phyloP scores from a whole-genome alignment of 148 eudicot genomes.

The Amaranthus hypochondriacus region DNA sequence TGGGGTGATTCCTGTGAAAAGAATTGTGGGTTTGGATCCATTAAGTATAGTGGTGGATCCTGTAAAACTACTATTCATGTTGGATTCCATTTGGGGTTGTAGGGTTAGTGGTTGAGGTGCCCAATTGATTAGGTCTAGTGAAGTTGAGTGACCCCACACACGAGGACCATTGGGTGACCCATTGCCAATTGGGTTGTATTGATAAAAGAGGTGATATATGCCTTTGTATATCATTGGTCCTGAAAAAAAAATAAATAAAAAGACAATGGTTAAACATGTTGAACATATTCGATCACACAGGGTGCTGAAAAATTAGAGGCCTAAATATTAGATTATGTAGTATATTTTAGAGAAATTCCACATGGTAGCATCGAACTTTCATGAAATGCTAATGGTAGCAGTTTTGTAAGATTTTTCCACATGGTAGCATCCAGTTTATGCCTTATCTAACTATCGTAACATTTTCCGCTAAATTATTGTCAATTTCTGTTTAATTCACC shows the following conservation, averaged over 20 bases:
- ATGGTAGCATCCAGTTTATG: too few relatives aligned
- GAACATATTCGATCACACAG: too few relatives aligned
- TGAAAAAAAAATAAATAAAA: constrained; percentile 20
- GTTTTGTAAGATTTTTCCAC: too few relatives aligned
- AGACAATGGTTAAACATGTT: too few relatives aligned
- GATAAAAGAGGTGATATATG: constrained; percentile 68
- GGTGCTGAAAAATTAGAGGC: too few relatives aligned
- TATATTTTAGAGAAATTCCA: too few relatives aligned
- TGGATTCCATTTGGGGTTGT: constrained; percentile 31
- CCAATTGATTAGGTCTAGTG: constrained; percentile 56
- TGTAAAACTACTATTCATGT: constrained; percentile 52
- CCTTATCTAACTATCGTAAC: too few relatives aligned
- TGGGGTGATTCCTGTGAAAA: constrained; percentile 33
- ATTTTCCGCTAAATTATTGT: too few relatives aligned
- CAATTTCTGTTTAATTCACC: too few relatives aligned
- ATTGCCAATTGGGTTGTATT: constrained; percentile 49
- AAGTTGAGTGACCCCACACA: constrained; percentile 63
- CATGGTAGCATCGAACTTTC: too few relatives aligned
- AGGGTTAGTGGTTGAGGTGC: constrained; percentile 34
- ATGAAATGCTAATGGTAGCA: too few relatives aligned
- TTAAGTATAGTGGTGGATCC: constrained; percentile 59
- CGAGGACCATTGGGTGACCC: constrained; percentile 34
- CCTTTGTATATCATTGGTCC: constrained; percentile 67
- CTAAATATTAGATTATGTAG: too few relatives aligned
- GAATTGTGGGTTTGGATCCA: constrained; percentile 9